Base-by-base conservation (phyloP, 768 basidiomycete genomes). In the Pisolithus albus region DNA sequence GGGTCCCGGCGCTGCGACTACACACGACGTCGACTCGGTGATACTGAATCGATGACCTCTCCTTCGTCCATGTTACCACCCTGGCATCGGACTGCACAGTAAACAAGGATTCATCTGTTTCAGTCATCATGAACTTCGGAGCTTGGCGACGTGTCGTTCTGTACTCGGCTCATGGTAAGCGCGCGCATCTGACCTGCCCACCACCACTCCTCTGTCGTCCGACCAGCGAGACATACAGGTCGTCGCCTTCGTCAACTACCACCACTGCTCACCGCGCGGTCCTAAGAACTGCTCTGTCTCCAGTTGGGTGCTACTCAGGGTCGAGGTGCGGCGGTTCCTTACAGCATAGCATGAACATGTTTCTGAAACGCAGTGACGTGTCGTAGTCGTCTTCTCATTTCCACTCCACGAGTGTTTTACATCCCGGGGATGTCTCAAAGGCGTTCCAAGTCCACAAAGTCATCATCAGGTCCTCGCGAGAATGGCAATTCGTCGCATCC, bases 391-490 rank as follows among this genome's bases (percentile, higher is more conserved):
- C 44, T 48, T 46, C 45, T 36, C 11, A 34, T 38, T 45, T 26
- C 34, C 5, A 23, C 43, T 30, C 26, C 49, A 32, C 46, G 44
- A 34, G 7, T 43, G 44, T 23, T 40, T 30, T 26, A 24, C 24
- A 36, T 39, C 28, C 46, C 34, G 19, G 15, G 43, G 52, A 70
- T 70, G 68, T 55, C 46, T 13, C 59, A 57, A 19, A 56, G 50
- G 50, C 49, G 61, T 24, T 24, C 46, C 36, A 52, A 46, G 28
- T 67, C 65, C 13, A 62, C 59, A 1, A 48, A 23, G 46, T 23
- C 55, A 41, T 26, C 50, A 44, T 50, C 57, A 34, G 56, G 62
- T 48, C 63, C 64, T 30, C 44, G 59, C 47, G 48, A 56, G 18
- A 51, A 53, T 32, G 50, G 4, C 40, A 24, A 45, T 3, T 46